phyloP scores from a whole-genome alignment of 2,329 filamentous ascomycete genomes.

The Paecilomyces sp. region DNA sequence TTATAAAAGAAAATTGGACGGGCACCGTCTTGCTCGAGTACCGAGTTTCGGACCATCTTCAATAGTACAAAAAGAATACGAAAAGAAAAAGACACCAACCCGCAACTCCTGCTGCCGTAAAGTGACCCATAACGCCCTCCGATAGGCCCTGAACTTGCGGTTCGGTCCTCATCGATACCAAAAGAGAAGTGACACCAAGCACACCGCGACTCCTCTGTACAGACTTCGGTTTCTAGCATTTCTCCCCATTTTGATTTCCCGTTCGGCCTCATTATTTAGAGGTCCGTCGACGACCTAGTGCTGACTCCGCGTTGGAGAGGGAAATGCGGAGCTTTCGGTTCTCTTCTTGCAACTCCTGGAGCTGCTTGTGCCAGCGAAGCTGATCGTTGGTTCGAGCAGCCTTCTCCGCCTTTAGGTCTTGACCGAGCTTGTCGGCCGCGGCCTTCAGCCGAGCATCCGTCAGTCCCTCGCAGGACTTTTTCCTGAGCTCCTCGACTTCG shows the following conservation, averaged over 20 bases:
- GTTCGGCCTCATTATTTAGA: background rate
- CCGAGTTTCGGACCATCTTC: background rate
- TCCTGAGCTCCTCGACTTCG: slow-evolving; percentile 4
- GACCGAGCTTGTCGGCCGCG: slow-evolving; percentile 2
- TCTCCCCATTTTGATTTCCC: background rate
- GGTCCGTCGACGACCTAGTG: background rate
- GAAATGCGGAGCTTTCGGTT: slow-evolving; percentile 11
- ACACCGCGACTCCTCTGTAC: background rate
- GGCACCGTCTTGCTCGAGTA: background rate
- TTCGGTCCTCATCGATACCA: background rate
- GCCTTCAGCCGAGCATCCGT: background rate
- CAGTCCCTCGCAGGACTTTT: background rate
- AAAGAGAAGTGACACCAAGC: background rate
- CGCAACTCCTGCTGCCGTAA: background rate
- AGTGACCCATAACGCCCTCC: background rate
- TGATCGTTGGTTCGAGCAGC: slow-evolving; percentile 9
- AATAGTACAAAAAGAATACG: background rate
- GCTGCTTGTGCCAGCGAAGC: slow-evolving; percentile 7
- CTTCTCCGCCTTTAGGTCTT: slow-evolving; percentile 7
- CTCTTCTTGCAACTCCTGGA: slow-evolving; percentile 9
- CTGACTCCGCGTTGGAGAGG: slow-evolving; percentile 7
- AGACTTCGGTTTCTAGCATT: background rate
- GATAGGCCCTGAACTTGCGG: background rate
- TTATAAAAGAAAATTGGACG: background rate
- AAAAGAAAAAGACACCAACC: background rate